These are phyloP conservation scores for Clonostachys solani DNA, from an alignment of 2,329 filamentous ascomycete genomes.

Conservation along the genomic window DNA sequence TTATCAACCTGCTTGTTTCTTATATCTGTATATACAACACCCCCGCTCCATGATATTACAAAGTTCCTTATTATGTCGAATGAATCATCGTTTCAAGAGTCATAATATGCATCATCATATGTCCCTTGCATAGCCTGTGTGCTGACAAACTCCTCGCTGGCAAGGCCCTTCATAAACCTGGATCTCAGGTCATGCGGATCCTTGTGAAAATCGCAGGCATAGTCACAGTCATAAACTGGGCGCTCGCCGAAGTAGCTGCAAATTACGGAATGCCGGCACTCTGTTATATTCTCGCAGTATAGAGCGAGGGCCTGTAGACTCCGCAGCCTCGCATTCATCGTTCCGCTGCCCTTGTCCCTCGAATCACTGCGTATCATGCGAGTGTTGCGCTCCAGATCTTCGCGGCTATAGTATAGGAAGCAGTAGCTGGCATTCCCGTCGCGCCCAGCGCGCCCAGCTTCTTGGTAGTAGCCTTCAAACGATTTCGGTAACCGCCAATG, in stretches of 20 bases:
- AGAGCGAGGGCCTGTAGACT: conserved; percentile 66
- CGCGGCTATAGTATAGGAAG: conserved; percentile 85
- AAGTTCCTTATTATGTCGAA: not conserved
- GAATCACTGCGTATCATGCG: conserved; percentile 44
- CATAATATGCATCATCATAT: conserved; percentile 53
- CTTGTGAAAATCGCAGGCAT: conserved; percentile 77
- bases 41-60: not conserved
- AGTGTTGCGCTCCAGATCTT: conserved; percentile 75
- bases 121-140: conserved; percentile 56
- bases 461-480: conserved; percentile 95
- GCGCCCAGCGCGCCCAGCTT: conserved; percentile 85
- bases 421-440: conserved; percentile 85
- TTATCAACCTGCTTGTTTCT: not conserved
- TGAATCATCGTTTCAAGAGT: conserved; percentile 11
- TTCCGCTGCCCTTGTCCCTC: conserved; percentile 27
- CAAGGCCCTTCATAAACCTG: conserved; percentile 51
- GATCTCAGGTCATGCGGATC: conserved; percentile 53
- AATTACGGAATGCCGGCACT: conserved; percentile 73
- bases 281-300: conserved; percentile 74
- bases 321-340: conserved; percentile 47
- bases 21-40: not conserved
- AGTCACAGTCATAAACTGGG: conserved; percentile 56
- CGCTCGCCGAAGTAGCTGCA: conserved; percentile 73
- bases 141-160: conserved; percentile 58
- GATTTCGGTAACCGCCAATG: conserved; percentile 94